Conservation (phyloP, 345 rosid genomes). For the Gossypium rotundifolium region DNA sequence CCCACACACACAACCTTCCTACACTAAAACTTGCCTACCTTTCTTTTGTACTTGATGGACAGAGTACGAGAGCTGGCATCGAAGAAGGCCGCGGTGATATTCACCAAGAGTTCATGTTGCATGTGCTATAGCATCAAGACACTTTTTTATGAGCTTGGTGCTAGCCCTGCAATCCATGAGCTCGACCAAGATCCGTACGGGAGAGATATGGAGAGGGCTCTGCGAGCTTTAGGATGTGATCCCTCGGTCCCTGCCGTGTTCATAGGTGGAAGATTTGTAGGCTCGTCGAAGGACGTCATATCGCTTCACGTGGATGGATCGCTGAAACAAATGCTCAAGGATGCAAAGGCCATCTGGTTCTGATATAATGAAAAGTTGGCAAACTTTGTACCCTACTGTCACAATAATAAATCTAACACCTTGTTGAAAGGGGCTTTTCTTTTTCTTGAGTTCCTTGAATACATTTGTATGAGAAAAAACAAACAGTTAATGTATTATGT, state of each 20-base stretch:
- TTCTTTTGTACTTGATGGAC: constrained; percentile 40
- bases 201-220: constrained; percentile 79
- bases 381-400: neutral
- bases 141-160: constrained; percentile 89
- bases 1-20: constrained; percentile 6
- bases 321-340: constrained; percentile 87
- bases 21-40: neutral
- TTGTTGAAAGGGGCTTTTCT: constrained; percentile 23
- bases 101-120: constrained; percentile 96
- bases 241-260: constrained; percentile 88
- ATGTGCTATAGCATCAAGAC: constrained; percentile 96
- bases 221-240: constrained; percentile 53
- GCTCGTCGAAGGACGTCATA: constrained; percentile 85
- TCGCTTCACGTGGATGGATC: constrained; percentile 89
- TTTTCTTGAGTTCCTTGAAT: constrained; percentile 27
- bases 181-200: constrained; percentile 71
- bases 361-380: constrained; percentile 22
- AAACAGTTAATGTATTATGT: neutral
- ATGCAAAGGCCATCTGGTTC: constrained; percentile 95
- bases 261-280: constrained; percentile 82
- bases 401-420: constrained; percentile 20
- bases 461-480: constrained; percentile 17
- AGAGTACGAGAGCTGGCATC: constrained; percentile 73
- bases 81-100: constrained; percentile 91
- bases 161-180: constrained; percentile 96